phyloP scores from a whole-genome alignment of 108 stramenopile species.

The Cyclostephanos tholiformis region DNA sequence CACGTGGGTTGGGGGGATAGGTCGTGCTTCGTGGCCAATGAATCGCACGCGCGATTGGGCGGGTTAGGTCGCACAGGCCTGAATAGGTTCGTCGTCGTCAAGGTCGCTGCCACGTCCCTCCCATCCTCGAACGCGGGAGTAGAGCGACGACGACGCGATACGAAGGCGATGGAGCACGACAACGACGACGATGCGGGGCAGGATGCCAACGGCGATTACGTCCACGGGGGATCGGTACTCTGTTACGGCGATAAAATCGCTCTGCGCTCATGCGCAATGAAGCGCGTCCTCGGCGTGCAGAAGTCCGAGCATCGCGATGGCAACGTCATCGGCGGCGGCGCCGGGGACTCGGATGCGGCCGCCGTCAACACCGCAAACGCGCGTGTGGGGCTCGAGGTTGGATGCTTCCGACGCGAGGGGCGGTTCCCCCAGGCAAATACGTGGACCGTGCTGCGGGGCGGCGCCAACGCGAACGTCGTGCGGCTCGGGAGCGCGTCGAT shows the following conservation, averaged over 20 bases:
- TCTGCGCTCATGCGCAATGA: conserved; percentile 25
- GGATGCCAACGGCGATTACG: neutral
- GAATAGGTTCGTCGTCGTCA: conserved; percentile 23
- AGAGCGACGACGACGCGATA: neutral
- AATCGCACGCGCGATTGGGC: conserved; percentile 18
- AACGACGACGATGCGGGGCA: neutral
- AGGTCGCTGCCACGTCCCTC: neutral
- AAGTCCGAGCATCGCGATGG: conserved; percentile 10
- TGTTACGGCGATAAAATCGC: conserved; percentile 46
- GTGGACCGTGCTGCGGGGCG: conserved; percentile 46
- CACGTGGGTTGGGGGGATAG: neutral
- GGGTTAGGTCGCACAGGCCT: conserved; percentile 9
- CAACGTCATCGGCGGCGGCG: neutral
- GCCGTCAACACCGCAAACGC: neutral
- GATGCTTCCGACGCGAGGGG: conserved; percentile 43
- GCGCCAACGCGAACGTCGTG: conserved; percentile 34
- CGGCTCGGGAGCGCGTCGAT: conserved; percentile 24
- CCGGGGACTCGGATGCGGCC: neutral
- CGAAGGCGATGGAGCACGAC: conserved; percentile 2
- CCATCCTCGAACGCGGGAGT: neutral
- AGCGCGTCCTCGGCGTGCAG: conserved; percentile 41
- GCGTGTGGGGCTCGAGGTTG: conserved; percentile 25
- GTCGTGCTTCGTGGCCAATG: conserved; percentile 40
- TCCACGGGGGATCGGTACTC: neutral
- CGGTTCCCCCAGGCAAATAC: conserved; percentile 33